Percentiles rank a stretch among this genome's conserved stretches.
phyloP scores from a whole-genome alignment of 305 asterid genomes.

The Fraxinus baroniana region DNA sequence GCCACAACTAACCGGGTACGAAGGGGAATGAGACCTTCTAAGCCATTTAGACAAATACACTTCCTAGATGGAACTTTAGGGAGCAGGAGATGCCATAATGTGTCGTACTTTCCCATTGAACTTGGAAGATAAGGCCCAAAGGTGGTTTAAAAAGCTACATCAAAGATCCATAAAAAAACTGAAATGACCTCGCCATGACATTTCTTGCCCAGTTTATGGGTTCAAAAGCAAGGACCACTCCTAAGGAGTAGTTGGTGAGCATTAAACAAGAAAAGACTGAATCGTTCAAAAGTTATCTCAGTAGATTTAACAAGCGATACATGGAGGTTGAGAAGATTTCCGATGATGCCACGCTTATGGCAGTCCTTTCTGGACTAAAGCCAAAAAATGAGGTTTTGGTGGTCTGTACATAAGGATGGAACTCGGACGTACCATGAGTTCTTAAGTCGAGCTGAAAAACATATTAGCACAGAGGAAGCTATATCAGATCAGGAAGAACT shows the following conservation, averaged over 20 bases:
- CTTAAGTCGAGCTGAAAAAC: neutral
- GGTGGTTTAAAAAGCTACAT: neutral
- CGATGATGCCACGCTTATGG: neutral
- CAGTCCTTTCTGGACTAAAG: neutral
- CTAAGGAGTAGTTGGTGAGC: neutral
- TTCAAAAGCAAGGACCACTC: neutral
- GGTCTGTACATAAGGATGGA: neutral
- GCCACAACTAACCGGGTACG: neutral
- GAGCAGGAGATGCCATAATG: neutral
- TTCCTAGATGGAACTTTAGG: neutral
- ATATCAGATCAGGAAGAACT: neutral
- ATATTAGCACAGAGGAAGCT: neutral
- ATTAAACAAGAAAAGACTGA: neutral
- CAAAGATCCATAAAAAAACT: neutral
- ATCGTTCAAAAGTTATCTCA: neutral
- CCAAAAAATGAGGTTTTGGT: neutral
- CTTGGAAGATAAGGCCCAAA: neutral
- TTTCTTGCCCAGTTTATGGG: neutral
- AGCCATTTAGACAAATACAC: neutral
- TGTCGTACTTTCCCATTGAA: neutral
- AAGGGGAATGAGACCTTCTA: neutral
- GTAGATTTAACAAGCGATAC: too few relatives aligned
- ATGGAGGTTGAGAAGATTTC: neutral
- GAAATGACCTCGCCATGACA: neutral
- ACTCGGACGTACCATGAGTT: neutral